Percentiles rank a stretch among this genome's conserved stretches.
These are phyloP conservation scores for Coemansia umbellata DNA, from an alignment of 192 early-diverging fungal genomes.

Conservation along the genomic window DNA sequence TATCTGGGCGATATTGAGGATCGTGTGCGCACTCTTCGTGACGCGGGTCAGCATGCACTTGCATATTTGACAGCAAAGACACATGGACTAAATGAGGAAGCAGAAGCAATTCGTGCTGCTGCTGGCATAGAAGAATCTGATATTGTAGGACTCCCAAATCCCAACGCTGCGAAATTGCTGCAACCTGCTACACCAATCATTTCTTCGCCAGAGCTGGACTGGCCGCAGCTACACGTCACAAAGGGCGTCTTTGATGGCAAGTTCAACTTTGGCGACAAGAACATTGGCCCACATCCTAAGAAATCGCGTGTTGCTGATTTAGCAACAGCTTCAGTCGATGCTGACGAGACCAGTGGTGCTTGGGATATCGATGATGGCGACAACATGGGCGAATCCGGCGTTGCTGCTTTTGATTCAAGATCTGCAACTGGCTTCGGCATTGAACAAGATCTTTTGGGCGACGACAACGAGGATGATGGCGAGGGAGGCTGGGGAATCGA, in stretches of 20 bases:
- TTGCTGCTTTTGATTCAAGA: conserved; percentile 6
- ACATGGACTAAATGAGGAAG: conserved; percentile 83
- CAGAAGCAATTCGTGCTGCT: conserved; percentile 71
- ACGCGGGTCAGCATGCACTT: conserved; percentile 84
- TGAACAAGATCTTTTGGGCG: conserved; percentile 48
- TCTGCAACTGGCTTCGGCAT: conserved; percentile 52
- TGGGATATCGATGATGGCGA: conserved; percentile 77
- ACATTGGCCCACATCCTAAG: conserved; percentile 39
- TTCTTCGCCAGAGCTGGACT: conserved; percentile 75
- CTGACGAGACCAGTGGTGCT: conserved; percentile 60
- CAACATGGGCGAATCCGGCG: conserved; percentile 50
- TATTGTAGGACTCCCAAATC: conserved; percentile 33
- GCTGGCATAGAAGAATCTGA: conserved; percentile 68
- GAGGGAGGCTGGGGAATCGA: conserved; percentile 88
- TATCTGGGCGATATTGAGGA: conserved; percentile 92
- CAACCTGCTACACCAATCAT: conserved; percentile 69
- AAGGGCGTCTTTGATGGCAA: conserved; percentile 82
- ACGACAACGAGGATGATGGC: conserved; percentile 46
- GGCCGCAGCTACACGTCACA: conserved; percentile 85
- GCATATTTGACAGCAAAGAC: conserved; percentile 92
- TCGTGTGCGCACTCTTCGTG: conserved; percentile 76
- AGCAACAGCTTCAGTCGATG: conserved; percentile 53
- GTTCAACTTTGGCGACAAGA: conserved; percentile 56
- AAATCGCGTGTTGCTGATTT: conserved; percentile 56
- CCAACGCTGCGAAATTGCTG: conserved; percentile 54